These are phyloP conservation scores for Penicillium palitans DNA, from an alignment of 2,329 filamentous ascomycete genomes.

Conservation along the genomic window DNA sequence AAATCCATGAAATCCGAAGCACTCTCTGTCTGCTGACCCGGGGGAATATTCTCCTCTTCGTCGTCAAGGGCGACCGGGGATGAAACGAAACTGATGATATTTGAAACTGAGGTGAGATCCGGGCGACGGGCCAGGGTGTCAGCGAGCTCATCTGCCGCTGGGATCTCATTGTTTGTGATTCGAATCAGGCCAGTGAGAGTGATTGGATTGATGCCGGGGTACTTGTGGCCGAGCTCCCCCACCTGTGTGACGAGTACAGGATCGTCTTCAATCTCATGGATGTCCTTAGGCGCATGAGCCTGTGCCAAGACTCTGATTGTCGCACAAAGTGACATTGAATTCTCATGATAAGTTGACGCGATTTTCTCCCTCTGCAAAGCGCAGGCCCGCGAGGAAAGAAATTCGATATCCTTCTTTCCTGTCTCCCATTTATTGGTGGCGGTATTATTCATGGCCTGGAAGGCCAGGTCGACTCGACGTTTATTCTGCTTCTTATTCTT, in stretches of 20 bases:
- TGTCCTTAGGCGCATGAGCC: constrained; percentile 46
- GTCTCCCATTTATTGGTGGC: constrained; percentile 59
- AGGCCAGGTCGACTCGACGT: constrained; percentile 19
- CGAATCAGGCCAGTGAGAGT: constrained; percentile 56
- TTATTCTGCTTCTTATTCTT: constrained; percentile 39
- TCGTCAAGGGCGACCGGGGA: constrained; percentile 28
- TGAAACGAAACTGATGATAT: constrained; percentile 48
- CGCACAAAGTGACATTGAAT: constrained; percentile 55
- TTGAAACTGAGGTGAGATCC: constrained; percentile 29
- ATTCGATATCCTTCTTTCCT: constrained; percentile 59
- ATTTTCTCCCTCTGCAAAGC: constrained; percentile 51
- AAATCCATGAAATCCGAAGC: constrained; percentile 22
- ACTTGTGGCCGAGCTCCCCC: constrained; percentile 56
- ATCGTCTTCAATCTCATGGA: constrained; percentile 41
- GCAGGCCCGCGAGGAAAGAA: constrained; percentile 55
- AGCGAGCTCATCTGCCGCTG: constrained; percentile 61
- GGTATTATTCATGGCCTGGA: constrained; percentile 14
- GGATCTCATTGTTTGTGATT: constrained; percentile 58
- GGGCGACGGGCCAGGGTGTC: constrained; percentile 51
- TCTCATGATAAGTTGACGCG: constrained; percentile 59
- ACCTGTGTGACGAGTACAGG: constrained; percentile 51
- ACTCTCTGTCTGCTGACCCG: not conserved
- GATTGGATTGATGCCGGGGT: constrained; percentile 51
- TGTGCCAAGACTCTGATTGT: constrained; percentile 59
- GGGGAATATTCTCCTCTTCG: constrained; percentile 15